Base-by-base conservation (phyloP, 1,139 yeast genomes). In the Scheffersomyces segobiensis region DNA sequence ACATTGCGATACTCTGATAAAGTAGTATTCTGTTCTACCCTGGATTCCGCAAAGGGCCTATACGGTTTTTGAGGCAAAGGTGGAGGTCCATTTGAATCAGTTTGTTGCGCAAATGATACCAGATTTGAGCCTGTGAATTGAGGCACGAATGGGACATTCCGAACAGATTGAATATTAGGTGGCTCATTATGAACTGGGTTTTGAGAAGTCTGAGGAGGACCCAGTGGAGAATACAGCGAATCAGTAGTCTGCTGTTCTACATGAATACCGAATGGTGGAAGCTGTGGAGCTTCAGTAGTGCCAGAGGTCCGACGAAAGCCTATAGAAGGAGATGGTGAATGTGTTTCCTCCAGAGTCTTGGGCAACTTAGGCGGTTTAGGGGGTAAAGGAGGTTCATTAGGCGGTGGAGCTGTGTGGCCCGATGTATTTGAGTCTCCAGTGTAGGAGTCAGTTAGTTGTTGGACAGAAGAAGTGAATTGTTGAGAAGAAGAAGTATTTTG, bases 351-450 rank as follows among this genome's bases (percentile, higher is more conserved):
- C 3, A 2, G 42, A 7, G 17, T 10, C 2, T 32, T 32, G 14
- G 42, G 42, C 12, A 32, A 8, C 5, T 32, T 32, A 12, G 42
- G 42, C 2, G 80, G 76, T 62, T 75, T 77, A 0, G 83, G 79
- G 58, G 80, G 85, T 14, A 85, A 78, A 0, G 87, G 87, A 0
- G 86, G 83, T 3, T 70, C 71, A 7, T 67, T 62, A 1, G 51
- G 24, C 49, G 60, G 65, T 3, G 63, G 59, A 2, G 55, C 7
- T 3, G 17, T 32, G 17, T 32, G 12, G 42, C 42, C 42, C 14
- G 42, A 32, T 3, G 42, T 32, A 17, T 12, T 32, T 32, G 42
- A 32, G 42, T 4, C 42, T 4, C 42, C 42, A 4, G 42, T 32
- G 17, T 32, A 32, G 5, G 42, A 32, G 42, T 17, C 17, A 32